Percentiles rank a stretch among this genome's conserved stretches.
Conservation (phyloP, 1,139 yeast species). For the Tardiomyces depauwii region DNA sequence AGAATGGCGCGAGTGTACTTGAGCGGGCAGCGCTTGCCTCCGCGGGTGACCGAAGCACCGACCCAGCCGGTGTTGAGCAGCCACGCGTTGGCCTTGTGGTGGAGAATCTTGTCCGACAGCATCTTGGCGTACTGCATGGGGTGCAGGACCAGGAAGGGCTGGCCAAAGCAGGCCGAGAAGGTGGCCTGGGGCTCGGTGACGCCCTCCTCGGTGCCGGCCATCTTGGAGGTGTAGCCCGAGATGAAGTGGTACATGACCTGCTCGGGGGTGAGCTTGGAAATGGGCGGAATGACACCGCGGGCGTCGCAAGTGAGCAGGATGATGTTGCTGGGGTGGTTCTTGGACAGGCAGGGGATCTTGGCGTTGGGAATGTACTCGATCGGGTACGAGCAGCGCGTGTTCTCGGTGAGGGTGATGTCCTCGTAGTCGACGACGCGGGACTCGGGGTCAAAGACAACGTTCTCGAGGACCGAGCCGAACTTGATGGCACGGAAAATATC, state of each 20-base stretch:
- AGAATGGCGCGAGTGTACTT: conserved; percentile 96
- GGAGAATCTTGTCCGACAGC: conserved; percentile 83
- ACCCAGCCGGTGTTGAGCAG: conserved; percentile 98
- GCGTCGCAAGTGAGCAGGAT: conserved; percentile 95
- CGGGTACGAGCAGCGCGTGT: conserved; percentile 98
- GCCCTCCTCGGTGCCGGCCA: conserved; percentile 99
- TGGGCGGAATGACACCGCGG: conserved; percentile 95
- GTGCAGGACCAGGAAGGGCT: conserved; percentile 95
- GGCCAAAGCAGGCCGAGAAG: conserved; percentile 98
- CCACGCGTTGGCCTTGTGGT: conserved; percentile 92
- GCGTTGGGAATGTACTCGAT: conserved; percentile 96
- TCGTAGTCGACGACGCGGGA: conserved; percentile 80
- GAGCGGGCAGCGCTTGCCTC: conserved; percentile 96
- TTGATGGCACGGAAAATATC: conserved; percentile 92
- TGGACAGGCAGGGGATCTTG: conserved; percentile 86
- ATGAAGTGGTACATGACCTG: conserved; percentile 99
- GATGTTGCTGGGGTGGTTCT: conserved; percentile 85
- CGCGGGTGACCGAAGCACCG: conserved; percentile 83
- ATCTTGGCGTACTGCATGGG: conserved; percentile 98
- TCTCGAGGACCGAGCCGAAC: conserved; percentile 91
- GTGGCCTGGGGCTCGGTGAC: conserved; percentile 98
- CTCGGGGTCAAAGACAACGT: conserved; percentile 73
- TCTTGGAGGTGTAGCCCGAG: conserved; percentile 97
- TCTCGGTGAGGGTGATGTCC: conserved; percentile 78
- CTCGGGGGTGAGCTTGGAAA: conserved; percentile 83